Evolutionary conservation across 805 yeast genomes (phyloP), one percentile per base, ranked within the genome.

Genomic region (Saccharomycopsis selenospora): DNA sequence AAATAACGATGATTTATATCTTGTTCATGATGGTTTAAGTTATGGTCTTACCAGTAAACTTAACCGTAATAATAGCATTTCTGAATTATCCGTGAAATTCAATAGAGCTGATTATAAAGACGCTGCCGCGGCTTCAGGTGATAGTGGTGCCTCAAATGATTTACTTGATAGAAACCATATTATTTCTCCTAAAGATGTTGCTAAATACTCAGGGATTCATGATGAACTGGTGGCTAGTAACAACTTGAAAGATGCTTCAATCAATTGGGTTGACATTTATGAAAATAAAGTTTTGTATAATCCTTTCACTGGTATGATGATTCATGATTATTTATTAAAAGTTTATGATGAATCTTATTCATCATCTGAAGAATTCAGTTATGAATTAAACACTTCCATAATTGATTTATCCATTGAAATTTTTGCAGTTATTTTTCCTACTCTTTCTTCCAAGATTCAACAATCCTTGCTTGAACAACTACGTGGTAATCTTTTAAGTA

Each of bases 391-490:
- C 1, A 76, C 79, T 0, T 67, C 78, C 45, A 65, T 85, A 2
- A 74, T 88, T n/a, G 96, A 91, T 64, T 61, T 75, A 2, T 82
- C 96, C 0, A 79, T 91, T 58, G 88, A 83, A 51, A 70, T 90
- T 1, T 86, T 89, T 59, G 78, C 85, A 3, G 59, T 74, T 6
- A 71, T 84, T 1, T 83, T 91, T 55, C 86, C 95, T 0, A 69
- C 72, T 50, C 73, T 91, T 55, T 78, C 90, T 5, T 65, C 77
- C 3, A 85, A 87, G 53, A 84, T 93, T 46, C 97, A 91, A 59
- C 81, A 83, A 50, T 88, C 97, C 1, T 71, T 93, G n/a, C 64
- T 93, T 18, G 97, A 91, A 58, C 85, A 81, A 47, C 64, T 93
- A 53, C 74, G 89, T 55, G 69, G 82, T 3, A 69, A 73, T 14